Base-by-base conservation (phyloP, 2,329 filamentous ascomycete species). In the Fusarium dlaminii region DNA sequence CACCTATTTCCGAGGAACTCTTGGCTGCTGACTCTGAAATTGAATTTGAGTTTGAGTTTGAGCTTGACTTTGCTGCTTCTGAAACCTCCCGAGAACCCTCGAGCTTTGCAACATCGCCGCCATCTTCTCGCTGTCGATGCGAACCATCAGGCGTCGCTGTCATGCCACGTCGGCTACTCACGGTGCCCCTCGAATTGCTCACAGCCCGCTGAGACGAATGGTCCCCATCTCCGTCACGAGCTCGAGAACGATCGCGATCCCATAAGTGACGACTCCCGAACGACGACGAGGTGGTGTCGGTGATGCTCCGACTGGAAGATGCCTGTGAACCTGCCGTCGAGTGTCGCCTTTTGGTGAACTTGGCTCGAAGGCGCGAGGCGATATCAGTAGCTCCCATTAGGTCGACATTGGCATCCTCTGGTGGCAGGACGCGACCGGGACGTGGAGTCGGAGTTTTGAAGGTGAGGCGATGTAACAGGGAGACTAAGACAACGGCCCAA, bases 281-380 rank as follows among this genome's bases (percentile, higher is more conserved):
- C 24, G 78, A 75, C 46, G 75, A 75, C 20, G 62, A 55, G 20
- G 51, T 58, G 29, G 70, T 66, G 45, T 76, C 66, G 52, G 73
- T 65, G 45, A 63, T 49, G 72, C 79, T 73, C 74, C 72, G 77
- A 61, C 73, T 81, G 58, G 81, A 81, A 58, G 84, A 82, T 37
- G 79, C 75, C 66, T 83, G 73, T 43, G 84, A 82, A 51, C 80
- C 80, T 36, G 81, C 75, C 39, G 80, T 79, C 62, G 85, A 86
- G 65, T 84, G 82, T 72, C 85, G 82, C 68, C 80, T 75, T 48
- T 84, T 80, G 62, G 83, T 80, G 68, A 87, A 83, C 71, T 83
- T 86, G 75, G 85, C 84, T 78, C 84, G 83, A 76, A 88, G 82
- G 72, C 85, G 85, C 71, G 85, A 83, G 75, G 81, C 83, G 64